phyloP scores from a whole-genome alignment of 805 yeast species.

The Scheffersomyces stipitis region DNA sequence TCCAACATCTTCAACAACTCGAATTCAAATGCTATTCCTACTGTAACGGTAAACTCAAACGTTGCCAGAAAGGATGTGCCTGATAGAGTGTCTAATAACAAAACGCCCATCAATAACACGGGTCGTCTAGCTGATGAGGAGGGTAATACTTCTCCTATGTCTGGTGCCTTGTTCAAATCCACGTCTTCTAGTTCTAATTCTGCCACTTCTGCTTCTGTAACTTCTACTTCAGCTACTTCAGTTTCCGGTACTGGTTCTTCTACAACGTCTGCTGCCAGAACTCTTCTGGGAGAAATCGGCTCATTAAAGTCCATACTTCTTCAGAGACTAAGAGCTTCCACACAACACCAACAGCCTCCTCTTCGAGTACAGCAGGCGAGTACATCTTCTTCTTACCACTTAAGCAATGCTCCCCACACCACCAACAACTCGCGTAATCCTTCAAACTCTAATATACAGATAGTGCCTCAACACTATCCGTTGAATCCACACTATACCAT shows the following conservation, averaged over 20 bases:
- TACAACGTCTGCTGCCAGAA: slow-evolving; percentile 20
- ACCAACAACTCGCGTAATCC: slow-evolving; percentile 10
- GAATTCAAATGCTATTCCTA: slow-evolving; percentile 1
- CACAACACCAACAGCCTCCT: slow-evolving; percentile 1
- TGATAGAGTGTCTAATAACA: slow-evolving; percentile 25
- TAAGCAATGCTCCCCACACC: slow-evolving; percentile 3
- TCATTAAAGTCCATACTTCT: slow-evolving; percentile 7
- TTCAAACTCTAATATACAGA: slow-evolving; percentile 17
- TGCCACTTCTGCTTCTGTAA: background rate
- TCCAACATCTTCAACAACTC: slow-evolving; percentile 6
- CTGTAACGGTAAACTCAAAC: background rate
- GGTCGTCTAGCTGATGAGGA: slow-evolving; percentile 7
- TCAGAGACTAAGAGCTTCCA: slow-evolving; percentile 3
- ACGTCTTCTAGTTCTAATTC: slow-evolving; percentile 1
- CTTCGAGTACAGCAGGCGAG: background rate
- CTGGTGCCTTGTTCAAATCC: slow-evolving; percentile 4
- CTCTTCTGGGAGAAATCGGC: slow-evolving; percentile 5
- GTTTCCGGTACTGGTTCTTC: slow-evolving; percentile 20
- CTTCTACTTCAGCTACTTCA: background rate
- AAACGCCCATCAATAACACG: slow-evolving; percentile 19
- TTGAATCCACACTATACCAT: slow-evolving; percentile 35
- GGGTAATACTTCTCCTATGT: slow-evolving; percentile 14
- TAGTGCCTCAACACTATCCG: slow-evolving; percentile 37
- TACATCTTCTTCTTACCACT: slow-evolving; percentile 8
- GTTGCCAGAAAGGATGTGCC: slow-evolving; percentile 6